These are phyloP conservation scores for Aspergillus felis DNA, from an alignment of 2,329 filamentous ascomycete species.

Conservation along the genomic window DNA sequence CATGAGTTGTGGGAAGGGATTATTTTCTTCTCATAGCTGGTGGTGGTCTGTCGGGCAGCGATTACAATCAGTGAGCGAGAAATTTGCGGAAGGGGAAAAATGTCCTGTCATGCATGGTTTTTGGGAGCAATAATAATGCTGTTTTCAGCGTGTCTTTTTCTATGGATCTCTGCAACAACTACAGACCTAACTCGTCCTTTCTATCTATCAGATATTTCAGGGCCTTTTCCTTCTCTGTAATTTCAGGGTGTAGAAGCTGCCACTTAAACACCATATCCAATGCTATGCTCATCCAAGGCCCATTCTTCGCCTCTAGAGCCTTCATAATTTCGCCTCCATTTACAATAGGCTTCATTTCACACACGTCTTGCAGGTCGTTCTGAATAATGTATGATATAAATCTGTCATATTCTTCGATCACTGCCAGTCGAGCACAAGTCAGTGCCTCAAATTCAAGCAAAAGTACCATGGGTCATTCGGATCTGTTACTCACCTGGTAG, in stretches of 20 bases:
- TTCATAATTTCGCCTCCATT: conserved; percentile 72
- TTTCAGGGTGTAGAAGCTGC: conserved; percentile 77
- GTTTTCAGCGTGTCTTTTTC: background rate
- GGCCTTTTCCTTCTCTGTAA: conserved; percentile 55
- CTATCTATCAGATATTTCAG: conserved; percentile 56
- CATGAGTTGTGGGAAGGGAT: background rate
- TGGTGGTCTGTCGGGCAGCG: background rate
- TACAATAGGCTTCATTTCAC: conserved; percentile 60
- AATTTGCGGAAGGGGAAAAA: background rate
- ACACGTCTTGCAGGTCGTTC: conserved; percentile 48
- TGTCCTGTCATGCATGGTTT: background rate
- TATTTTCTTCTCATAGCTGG: background rate
- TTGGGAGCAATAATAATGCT: background rate
- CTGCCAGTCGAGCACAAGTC: conserved; percentile 23
- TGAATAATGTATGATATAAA: conserved; percentile 52
- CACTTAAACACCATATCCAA: conserved; percentile 78
- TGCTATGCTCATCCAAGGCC: conserved; percentile 78
- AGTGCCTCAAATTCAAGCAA: conserved; percentile 12
- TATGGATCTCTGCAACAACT: background rate
- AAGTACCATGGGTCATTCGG: background rate
- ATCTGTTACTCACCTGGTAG: conserved; percentile 25
- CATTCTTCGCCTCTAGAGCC: conserved; percentile 61
- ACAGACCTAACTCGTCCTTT: conserved; percentile 48
- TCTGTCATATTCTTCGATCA: conserved; percentile 48
- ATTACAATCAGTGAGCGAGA: background rate